Evolutionary conservation across 2,329 filamentous ascomycete genomes (phyloP).

Genomic region (Diplocarpon rosae): DNA sequence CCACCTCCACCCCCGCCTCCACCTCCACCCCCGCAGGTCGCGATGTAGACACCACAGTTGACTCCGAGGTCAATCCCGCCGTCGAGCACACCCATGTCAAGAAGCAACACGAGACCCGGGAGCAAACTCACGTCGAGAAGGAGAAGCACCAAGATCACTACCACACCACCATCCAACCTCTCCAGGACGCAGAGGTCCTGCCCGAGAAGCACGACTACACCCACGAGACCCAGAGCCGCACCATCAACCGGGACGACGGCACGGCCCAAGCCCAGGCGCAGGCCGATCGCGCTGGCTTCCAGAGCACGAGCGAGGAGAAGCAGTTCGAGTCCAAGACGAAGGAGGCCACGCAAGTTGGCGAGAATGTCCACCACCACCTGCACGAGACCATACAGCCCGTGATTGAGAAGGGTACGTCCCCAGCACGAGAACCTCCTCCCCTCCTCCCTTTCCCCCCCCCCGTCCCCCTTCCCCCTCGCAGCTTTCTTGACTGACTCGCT

Average conservation of each 20-base stretch:
- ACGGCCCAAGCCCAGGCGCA: conserved; percentile 35
- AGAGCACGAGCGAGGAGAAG: conserved; percentile 33
- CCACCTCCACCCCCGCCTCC: background rate
- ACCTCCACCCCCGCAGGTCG: background rate
- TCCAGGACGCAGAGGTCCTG: conserved; percentile 39
- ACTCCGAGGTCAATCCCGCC: conserved; percentile 8
- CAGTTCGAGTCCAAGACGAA: conserved; percentile 29
- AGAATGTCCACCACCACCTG: conserved; percentile 48
- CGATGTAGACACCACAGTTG: conserved; percentile 11
- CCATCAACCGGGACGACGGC: conserved; percentile 44
- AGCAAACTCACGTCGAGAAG: conserved; percentile 48
- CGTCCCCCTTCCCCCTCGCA: background rate
- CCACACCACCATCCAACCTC: conserved; percentile 55
- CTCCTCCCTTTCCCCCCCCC: too few species aligned
- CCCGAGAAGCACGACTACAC: conserved; percentile 51
- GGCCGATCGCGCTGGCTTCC: conserved; percentile 41
- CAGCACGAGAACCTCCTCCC: too few species aligned
- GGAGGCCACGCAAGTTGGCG: conserved; percentile 40
- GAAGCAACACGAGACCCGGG: conserved; percentile 43
- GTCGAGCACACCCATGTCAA: conserved; percentile 17
- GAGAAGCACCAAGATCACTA: conserved; percentile 63
- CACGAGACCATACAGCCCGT: conserved; percentile 49
- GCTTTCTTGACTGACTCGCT: conserved; percentile 3
- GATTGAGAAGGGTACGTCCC: conserved; percentile 39
- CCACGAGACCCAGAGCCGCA: conserved; percentile 44